A percentile compares a stretch with the other conserved stretches of the same genome.
These are phyloP conservation scores for Fallopia convolvulus DNA, from an alignment of 148 eudicot species.

Conservation along the genomic window DNA sequence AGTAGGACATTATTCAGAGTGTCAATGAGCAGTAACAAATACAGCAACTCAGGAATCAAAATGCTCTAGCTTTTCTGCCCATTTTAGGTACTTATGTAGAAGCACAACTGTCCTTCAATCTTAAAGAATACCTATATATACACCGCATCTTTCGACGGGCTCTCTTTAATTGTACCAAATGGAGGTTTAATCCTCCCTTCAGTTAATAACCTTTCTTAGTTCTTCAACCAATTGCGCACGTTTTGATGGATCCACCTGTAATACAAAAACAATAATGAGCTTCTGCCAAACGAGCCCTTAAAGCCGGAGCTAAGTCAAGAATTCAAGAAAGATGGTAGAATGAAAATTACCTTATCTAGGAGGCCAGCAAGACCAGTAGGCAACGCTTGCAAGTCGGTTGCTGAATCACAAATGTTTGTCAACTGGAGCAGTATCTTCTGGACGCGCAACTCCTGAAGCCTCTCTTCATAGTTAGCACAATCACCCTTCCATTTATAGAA, in stretches of 20 bases:
- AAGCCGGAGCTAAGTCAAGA: neutral
- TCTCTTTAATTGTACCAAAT: neutral
- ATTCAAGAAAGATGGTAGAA: neutral
- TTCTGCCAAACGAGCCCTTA: too few species aligned
- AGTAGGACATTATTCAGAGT: neutral
- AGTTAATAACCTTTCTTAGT: constrained; percentile 50
- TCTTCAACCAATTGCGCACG: constrained; percentile 49
- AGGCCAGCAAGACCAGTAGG: constrained; percentile 81
- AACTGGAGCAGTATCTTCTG: constrained; percentile 64
- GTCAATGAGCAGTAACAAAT: neutral
- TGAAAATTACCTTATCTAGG: constrained; percentile 52
- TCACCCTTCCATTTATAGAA: constrained; percentile 72
- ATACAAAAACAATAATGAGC: too few species aligned
- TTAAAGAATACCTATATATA: constrained; percentile 8
- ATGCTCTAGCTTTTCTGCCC: neutral
- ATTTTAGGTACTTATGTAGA: neutral
- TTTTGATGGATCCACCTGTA: constrained; percentile 60
- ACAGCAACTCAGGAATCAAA: neutral
- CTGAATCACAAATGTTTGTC: constrained; percentile 51
- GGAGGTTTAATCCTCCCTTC: neutral
- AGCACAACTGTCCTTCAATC: neutral
- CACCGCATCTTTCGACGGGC: neutral
- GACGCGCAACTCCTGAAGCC: constrained; percentile 56
- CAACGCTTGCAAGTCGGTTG: constrained; percentile 59
- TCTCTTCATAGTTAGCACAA: constrained; percentile 49